Base-by-base conservation (phyloP, 768 basidiomycete genomes). In the Suillus cothurnatus region DNA sequence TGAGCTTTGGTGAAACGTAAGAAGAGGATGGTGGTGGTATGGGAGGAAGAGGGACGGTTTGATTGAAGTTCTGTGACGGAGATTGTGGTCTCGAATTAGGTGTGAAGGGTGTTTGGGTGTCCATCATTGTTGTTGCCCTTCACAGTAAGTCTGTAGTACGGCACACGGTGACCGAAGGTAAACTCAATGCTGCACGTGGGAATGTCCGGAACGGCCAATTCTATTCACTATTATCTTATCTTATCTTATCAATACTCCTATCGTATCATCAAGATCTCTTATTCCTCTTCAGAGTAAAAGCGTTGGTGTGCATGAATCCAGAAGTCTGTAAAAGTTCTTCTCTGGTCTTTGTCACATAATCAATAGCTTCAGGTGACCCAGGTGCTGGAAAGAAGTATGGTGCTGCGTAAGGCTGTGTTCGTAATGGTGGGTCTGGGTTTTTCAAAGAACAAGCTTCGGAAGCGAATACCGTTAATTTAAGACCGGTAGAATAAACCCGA, bases 321-420 rank as follows among this genome's bases (percentile, higher is more conserved):
- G 53, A 55, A 55, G 53, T n/a, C 17, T 36, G 63, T 31, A 64
- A 14, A 39, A 69, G 64, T 69, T 75, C 68, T 50, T 70, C 62
- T 17, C 68, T 74, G 8, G 69, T 68, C 38, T 69, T 65, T 36
- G 66, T 71, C 2, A 76, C 69, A 63, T 81, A 80, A 34, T 69
- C 75, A 14, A 67, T 67, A 1, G 79, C 80, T n/a, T 71, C 74
- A 0, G 76, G 79, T 0, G 79, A 76, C 2, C 71, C 69, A 2
- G 88, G 88, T 7, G 81, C 76, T 23, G 85, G 82, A 69, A 85
- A 84, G 74, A 86, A 88, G 70, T 86, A 88, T 2, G 88, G 87
- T 6, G 86, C 87, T 64, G 85, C 84, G 68, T 89, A 90, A 3
- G 88, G 88, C 58, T 85, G 79, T 2, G 88, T 89, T 9, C 83